Percentiles rank a stretch among this genome's conserved stretches.
phyloP scores from a whole-genome alignment of 805 yeast species.

The Kockiozyma suomiensis region DNA sequence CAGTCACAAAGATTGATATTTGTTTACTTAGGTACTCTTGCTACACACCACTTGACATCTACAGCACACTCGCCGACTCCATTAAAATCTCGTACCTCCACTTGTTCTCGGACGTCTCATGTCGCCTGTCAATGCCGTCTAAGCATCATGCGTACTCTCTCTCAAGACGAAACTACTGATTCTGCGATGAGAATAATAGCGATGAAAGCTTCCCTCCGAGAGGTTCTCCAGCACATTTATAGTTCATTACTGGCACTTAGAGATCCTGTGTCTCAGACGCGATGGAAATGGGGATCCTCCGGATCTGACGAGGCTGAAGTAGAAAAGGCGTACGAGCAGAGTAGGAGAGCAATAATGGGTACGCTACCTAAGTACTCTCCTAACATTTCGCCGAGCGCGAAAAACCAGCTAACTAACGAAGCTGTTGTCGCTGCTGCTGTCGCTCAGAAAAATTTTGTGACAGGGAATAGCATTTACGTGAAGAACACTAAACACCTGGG shows the following conservation, averaged over 20 bases:
- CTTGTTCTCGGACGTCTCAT: background rate
- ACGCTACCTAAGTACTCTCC: too few species aligned
- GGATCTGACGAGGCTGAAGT: too few species aligned
- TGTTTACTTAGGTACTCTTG: background rate
- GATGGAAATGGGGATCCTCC: background rate
- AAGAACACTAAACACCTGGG: too few species aligned
- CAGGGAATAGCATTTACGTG: too few species aligned
- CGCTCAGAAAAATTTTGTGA: too few species aligned
- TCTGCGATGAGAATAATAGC: background rate
- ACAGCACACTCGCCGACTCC: background rate
- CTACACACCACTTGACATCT: background rate
- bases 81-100: background rate
- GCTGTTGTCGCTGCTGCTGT: too few species aligned
- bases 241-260: background rate
- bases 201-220: conserved; percentile 1
- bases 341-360: too few species aligned
- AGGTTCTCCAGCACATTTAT: conserved; percentile 1
- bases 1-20: background rate
- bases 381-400: too few species aligned
- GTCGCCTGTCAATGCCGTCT: conserved; percentile 5
- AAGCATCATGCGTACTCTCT: background rate
- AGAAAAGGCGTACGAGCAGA: too few species aligned
- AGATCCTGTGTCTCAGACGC: background rate
- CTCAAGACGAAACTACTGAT: background rate
- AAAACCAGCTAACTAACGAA: too few species aligned